Evolutionary conservation across 352 stramenopile species (phyloP).

Genomic region (Pythium brachiatum): DNA sequence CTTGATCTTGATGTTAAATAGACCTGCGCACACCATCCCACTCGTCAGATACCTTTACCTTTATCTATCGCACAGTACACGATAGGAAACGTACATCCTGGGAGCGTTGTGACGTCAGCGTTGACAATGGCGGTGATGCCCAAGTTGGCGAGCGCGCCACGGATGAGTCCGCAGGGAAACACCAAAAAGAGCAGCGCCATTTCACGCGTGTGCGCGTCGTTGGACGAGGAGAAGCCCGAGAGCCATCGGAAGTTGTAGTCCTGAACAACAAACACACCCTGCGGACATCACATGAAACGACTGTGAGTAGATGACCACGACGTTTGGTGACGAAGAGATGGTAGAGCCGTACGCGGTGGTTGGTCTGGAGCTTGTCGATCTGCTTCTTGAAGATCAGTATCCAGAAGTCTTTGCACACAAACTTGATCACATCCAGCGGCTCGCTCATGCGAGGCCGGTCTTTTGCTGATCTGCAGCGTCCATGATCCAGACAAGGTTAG

Average conservation of each 20-base stretch:
- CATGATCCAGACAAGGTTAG: constrained; percentile 1
- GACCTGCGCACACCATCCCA: constrained; percentile 43
- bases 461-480: constrained; percentile 38
- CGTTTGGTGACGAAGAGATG: neutral
- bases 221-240: constrained; percentile 70
- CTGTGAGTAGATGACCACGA: neutral
- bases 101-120: constrained; percentile 90
- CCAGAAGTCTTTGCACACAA: constrained; percentile 99
- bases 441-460: constrained; percentile 82
- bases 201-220: constrained; percentile 83
- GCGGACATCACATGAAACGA: neutral
- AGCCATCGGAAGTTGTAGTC: constrained; percentile 95
- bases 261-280: constrained; percentile 94
- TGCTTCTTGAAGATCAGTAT: constrained; percentile 97
- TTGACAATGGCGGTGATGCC: constrained; percentile 94
- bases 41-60: neutral
- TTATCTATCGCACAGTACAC: neutral
- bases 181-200: constrained; percentile 93
- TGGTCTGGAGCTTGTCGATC: constrained; percentile 98
- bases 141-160: constrained; percentile 93
- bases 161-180: constrained; percentile 95
- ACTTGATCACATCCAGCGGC: constrained; percentile 96
- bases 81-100: constrained; percentile 76
- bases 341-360: constrained; percentile 81
- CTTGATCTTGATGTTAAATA: constrained; percentile 93